Percentiles rank a stretch among this genome's conserved stretches.
These are phyloP conservation scores for Cladosporium phlei DNA, from an alignment of 2,329 filamentous ascomycete genomes.

Conservation along the genomic window DNA sequence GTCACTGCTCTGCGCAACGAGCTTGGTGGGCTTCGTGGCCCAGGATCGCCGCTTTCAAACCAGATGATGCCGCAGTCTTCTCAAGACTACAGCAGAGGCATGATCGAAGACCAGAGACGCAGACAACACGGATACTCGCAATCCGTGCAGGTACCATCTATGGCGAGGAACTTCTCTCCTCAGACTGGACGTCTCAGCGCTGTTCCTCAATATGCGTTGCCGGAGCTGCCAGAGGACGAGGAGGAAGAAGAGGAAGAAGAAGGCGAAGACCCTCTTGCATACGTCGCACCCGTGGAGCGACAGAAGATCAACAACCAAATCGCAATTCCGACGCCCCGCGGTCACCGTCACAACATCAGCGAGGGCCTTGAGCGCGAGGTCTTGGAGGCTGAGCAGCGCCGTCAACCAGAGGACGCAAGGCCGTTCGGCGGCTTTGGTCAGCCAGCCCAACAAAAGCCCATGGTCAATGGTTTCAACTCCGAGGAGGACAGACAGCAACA, in stretches of 20 bases:
- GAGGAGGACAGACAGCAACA: too few species aligned
- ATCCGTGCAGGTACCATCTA: slow-evolving; percentile 23
- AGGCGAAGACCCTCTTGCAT: slow-evolving; percentile 22
- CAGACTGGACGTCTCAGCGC: slow-evolving; percentile 50
- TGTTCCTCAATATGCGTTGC: slow-evolving; percentile 48
- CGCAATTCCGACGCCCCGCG: slow-evolving; percentile 56
- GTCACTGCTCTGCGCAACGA: slow-evolving; percentile 32
- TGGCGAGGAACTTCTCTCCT: slow-evolving; percentile 24
- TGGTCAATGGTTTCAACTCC: background rate
- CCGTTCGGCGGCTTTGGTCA: slow-evolving; percentile 15
- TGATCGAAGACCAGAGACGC: slow-evolving; percentile 48
- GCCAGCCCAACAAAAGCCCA: background rate
- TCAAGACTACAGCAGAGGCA: slow-evolving; percentile 29
- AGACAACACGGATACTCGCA: slow-evolving; percentile 38
- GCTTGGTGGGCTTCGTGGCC: slow-evolving; percentile 24
- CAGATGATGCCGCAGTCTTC: slow-evolving; percentile 25
- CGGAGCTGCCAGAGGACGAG: slow-evolving; percentile 69
- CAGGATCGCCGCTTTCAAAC: slow-evolving; percentile 59
- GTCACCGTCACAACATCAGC: slow-evolving; percentile 67
- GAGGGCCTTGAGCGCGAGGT: slow-evolving; percentile 77
- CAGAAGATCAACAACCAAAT: slow-evolving; percentile 43
- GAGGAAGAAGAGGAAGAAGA: slow-evolving; percentile 51
- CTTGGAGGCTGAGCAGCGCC: slow-evolving; percentile 77
- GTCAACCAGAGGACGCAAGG: slow-evolving; percentile 21
- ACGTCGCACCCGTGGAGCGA: slow-evolving; percentile 30